phyloP scores from a whole-genome alignment of 805 yeast genomes.

The Nakazawaea anatomiae region DNA sequence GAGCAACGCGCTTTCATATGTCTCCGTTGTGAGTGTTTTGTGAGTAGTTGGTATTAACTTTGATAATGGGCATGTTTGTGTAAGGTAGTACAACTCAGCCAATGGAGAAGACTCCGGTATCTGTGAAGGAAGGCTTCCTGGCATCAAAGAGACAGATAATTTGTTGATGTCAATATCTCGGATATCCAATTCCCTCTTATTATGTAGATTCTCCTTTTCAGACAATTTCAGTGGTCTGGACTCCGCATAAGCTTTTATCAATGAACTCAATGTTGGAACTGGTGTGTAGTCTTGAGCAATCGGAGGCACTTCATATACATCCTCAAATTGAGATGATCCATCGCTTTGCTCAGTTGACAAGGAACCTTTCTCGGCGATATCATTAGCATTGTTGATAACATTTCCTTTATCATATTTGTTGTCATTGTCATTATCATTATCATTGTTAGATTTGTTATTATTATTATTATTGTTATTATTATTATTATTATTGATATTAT shows the following conservation, averaged over 20 bases:
- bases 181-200: conserved; percentile 24
- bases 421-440: not conserved
- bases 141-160: conserved; percentile 39
- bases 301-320: conserved; percentile 11
- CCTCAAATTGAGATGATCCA: conserved; percentile 7
- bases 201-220: conserved; percentile 21
- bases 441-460: conserved; percentile 1
- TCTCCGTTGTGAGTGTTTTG: conserved; percentile 78
- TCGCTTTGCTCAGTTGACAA: conserved; percentile 7
- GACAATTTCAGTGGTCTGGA: conserved; percentile 13
- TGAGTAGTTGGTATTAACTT: conserved; percentile 81
- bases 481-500: not conserved
- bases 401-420: not conserved
- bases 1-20: conserved; percentile 75
- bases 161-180: conserved; percentile 37
- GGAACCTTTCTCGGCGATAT: no score
- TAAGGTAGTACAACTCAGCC: conserved; percentile 79
- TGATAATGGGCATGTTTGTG: conserved; percentile 82
- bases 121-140: conserved; percentile 46
- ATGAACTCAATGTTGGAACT: conserved; percentile 21
- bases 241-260: conserved; percentile 22
- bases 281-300: conserved; percentile 14
- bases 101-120: conserved; percentile 58
- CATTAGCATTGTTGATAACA: no score
- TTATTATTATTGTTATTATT: not conserved